Evolutionary conservation across 2,329 filamentous ascomycete genomes (phyloP), one percentile per base, ranked within the genome.

Genomic region (Xylaria sp.): DNA sequence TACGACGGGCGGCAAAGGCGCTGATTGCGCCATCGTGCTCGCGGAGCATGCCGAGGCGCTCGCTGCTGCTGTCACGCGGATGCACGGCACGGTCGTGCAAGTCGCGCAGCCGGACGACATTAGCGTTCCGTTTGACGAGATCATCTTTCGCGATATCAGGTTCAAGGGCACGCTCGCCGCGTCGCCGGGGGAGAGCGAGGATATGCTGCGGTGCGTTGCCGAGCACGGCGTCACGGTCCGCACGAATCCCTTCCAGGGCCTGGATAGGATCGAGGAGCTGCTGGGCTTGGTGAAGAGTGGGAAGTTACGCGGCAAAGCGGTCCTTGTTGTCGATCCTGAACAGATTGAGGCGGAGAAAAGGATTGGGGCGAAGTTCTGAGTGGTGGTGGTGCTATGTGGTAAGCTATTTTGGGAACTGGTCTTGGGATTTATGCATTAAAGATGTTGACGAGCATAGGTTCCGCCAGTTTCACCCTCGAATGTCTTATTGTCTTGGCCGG

Each of bases 81-180:
- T 83, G 79, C 86, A 88, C 68, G 85, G 84, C 2, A 79, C 76
- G 0, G 76, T 87, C 68, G 76, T 88, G 1, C 84, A 88, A 70
- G 80, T 88, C 48, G 85, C 76, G 54, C 85, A 84, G 5, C 87
- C 87, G 1, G 86, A 88, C 1, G 82, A 75, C 3, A 83, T 85
- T 10, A 85, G 84, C 37, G 87, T 90, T 6, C 77, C 77, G n/a
- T 89, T 85, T 59, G 84, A 85, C 48, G 82, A 84, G 17, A 86
- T 73, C 9, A 44, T 72, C 37, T 70, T 72, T 37, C 67, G 71
- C 15, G 71, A 72, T 31, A 65, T 72, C 6, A 63, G 67, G 29
- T 21, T 73, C 7, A 58, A 58, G 56, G 70, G 70, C 0, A 79
- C 75, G 38, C 67, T 85, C 31, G 74, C 80, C 53, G 76, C 73